These are phyloP conservation scores for Dactylonectria estremocensis DNA, from an alignment of 2,329 filamentous ascomycete genomes.

Conservation along the genomic window DNA sequence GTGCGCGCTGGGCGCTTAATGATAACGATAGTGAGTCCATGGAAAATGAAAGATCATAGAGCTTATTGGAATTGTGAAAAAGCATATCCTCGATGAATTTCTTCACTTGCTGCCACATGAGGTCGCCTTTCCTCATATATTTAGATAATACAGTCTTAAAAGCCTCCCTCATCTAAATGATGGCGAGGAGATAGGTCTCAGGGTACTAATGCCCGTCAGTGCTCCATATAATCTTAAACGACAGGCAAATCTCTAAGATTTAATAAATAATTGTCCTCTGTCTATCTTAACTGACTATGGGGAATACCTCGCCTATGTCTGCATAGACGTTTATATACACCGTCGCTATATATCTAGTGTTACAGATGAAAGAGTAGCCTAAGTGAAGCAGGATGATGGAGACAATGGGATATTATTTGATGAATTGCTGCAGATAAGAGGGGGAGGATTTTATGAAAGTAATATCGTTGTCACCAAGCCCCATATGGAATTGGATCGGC, in stretches of 20 bases:
- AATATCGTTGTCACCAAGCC: conserved; percentile 86
- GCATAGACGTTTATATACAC: conserved; percentile 86
- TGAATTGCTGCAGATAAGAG: conserved; percentile 80
- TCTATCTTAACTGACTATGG: too few relatives aligned
- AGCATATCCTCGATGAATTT: conserved; percentile 76
- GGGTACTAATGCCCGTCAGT: too few relatives aligned
- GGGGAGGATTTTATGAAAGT: conserved; percentile 79
- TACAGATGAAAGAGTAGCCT: conserved; percentile 84
- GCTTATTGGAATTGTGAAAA: conserved; percentile 81
- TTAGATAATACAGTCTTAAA: conserved; percentile 78
- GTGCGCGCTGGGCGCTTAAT: too few relatives aligned
- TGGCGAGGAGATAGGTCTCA: too few relatives aligned
- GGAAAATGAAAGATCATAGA: conserved; percentile 75
- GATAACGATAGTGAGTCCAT: conserved; percentile 49
- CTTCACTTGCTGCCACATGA: conserved; percentile 74
- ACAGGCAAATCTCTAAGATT: conserved; percentile 81
- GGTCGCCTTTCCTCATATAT: conserved; percentile 73
- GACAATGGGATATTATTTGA: conserved; percentile 77
- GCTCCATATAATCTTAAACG: too few relatives aligned
- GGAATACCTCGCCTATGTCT: conserved; percentile 87
- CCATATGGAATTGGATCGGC: conserved; percentile 87
- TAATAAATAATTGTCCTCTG: conserved; percentile 80
- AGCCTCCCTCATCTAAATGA: conserved; percentile 79
- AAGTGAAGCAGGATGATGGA: conserved; percentile 86
- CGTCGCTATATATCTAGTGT: conserved; percentile 83